A percentile compares a stretch with the other conserved stretches of the same genome.
These are phyloP conservation scores for Coemansia sp. DNA, from an alignment of 192 early-diverging fungal species.

Conservation along the genomic window DNA sequence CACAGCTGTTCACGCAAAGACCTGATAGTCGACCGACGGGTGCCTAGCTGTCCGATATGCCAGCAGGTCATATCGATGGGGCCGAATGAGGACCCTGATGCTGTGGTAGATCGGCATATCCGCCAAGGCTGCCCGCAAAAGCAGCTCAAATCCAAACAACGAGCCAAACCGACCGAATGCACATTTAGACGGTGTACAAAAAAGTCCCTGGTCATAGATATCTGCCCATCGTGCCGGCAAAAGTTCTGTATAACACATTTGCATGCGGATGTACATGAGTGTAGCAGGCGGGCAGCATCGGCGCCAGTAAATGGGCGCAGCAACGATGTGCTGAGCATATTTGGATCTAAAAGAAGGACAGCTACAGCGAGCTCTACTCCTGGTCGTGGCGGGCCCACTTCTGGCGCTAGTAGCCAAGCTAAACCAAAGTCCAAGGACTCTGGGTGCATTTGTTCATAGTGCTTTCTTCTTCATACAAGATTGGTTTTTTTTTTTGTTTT, in stretches of 20 bases:
- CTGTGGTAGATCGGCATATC: constrained; percentile 32
- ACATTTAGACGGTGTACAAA: constrained; percentile 61
- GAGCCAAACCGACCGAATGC: constrained; percentile 55
- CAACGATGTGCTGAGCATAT: constrained; percentile 11
- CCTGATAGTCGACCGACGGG: constrained; percentile 59
- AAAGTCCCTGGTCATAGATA: constrained; percentile 63
- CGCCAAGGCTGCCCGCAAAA: constrained; percentile 11
- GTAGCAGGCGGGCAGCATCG: constrained; percentile 33
- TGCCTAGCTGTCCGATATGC: constrained; percentile 77
- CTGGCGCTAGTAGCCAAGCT: not conserved
- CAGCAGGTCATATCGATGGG: constrained; percentile 65
- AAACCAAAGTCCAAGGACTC: constrained; percentile 28
- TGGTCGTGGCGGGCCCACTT: not conserved
- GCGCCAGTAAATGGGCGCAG: not conserved
- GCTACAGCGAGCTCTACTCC: constrained; percentile 7
- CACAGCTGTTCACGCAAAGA: constrained; percentile 62
- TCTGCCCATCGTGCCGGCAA: constrained; percentile 63
- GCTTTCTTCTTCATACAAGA: not conserved
- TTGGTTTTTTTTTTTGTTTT: too few relatives aligned
- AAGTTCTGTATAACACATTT: constrained; percentile 81
- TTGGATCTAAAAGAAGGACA: constrained; percentile 8
- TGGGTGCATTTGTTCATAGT: constrained; percentile 26
- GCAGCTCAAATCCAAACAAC: constrained; percentile 45
- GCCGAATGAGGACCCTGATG: constrained; percentile 73
- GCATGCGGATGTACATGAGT: constrained; percentile 69